A percentile compares a stretch with the other conserved stretches of the same genome.
Conservation (phyloP, 2,329 filamentous ascomycete species). For the Fusarium floridanum region DNA sequence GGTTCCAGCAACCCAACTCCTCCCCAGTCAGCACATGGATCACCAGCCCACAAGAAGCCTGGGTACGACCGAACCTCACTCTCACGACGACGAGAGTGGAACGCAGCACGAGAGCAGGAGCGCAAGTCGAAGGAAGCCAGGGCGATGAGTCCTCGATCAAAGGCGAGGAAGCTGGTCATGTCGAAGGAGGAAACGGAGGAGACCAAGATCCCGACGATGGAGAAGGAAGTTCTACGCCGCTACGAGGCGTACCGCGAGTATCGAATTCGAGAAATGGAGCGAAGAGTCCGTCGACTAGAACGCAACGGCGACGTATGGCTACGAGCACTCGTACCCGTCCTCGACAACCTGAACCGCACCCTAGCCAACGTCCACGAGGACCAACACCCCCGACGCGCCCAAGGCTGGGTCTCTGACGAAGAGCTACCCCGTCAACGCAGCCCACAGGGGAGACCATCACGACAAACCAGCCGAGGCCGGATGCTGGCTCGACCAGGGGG, state of each 20-base stretch:
- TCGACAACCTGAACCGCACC: constrained; percentile 59
- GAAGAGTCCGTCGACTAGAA: constrained; percentile 60
- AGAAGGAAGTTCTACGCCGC: constrained; percentile 53
- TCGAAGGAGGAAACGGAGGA: constrained; percentile 44
- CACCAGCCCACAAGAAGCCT: constrained; percentile 42
- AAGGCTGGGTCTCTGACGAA: constrained; percentile 52
- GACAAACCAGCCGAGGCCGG: constrained; percentile 32
- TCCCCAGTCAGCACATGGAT: constrained; percentile 47
- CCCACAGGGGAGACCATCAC: constrained; percentile 24
- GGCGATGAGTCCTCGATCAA: constrained; percentile 34
- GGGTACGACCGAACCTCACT: constrained; percentile 48
- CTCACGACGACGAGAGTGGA: constrained; percentile 53
- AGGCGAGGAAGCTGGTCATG: constrained; percentile 36
- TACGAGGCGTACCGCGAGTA: constrained; percentile 58
- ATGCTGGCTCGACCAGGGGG: constrained; percentile 41
- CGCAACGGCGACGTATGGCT: constrained; percentile 61
- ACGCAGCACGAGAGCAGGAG: constrained; percentile 46
- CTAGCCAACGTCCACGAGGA: constrained; percentile 43
- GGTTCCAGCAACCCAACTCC: constrained; percentile 47
- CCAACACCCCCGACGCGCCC: constrained; percentile 24
- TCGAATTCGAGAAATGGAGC: constrained; percentile 62
- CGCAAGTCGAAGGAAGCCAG: constrained; percentile 41
- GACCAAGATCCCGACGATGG: constrained; percentile 35
- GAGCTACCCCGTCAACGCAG: constrained; percentile 33
- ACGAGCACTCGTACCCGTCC: constrained; percentile 58